Base-by-base conservation (phyloP, 139 green algal genomes). In the Dunaliella primolecta region DNA sequence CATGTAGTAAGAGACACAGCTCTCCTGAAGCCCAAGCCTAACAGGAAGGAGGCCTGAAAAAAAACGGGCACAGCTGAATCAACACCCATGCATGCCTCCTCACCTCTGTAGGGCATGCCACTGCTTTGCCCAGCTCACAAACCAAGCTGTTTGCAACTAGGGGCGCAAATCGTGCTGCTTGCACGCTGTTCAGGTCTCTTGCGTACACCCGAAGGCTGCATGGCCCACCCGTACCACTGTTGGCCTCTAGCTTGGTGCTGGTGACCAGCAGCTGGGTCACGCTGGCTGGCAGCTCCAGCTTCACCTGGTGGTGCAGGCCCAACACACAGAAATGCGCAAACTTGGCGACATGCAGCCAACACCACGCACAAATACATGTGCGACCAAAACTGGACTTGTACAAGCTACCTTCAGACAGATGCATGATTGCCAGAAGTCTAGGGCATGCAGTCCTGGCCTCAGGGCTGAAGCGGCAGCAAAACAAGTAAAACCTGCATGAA, bases 261-360 rank as follows among this genome's bases (percentile, higher is more conserved):
- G 75, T 36, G 75, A 80, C 30, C n/a, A 80, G 32, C n/a, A 80
- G 32, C 33, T 80, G 75, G 75, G 75, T 80, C 29, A 80, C 36
- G 75, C 30, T 37, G n/a, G n/a, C 32, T 20, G 75, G 75, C 30
- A 80, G n/a, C 33, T 80, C 75, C 29, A 80, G n/a, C 75, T 80
- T 80, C 29, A 80, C 71, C 71, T 77, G 71, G 3, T 77, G 20
- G 56, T 23, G 20, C 56, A 72, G 56, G 56, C 23, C 23, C 56
- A 20, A 29, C 56, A 20, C 23, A 72, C 23, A 20, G 20, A 20
- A 72, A 72, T 72, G 56, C 56, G 56, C 56, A 15, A 15, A 72
- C 27, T 35, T 77, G 27, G 11, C 11, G 27, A 11, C n/a, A n/a
- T n/a, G n/a, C n/a, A n/a, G n/a, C n/a, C n/a, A n/a, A n/a, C n/a